Evolutionary conservation across 2,329 filamentous ascomycete genomes (phyloP), one percentile per base, ranked within the genome.

Genomic region (Calonectria montana): DNA sequence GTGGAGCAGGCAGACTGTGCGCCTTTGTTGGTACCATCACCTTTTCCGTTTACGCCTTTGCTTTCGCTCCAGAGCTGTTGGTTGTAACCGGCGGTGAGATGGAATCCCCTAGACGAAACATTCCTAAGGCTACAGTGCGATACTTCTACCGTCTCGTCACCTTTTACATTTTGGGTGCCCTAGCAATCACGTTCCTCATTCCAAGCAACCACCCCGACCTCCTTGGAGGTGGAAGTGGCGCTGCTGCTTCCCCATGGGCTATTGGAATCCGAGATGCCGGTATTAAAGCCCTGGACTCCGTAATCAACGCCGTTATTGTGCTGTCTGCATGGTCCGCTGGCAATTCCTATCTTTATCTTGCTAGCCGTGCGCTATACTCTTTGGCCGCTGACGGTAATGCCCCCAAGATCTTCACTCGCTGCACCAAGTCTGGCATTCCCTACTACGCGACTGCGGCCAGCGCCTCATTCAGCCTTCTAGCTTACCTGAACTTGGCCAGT

Each of bases 261-360:
- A 89, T 91, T 72, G 88, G 87, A 31, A 88, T 90, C 47, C 68
- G 69, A 15, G 65, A 73, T 45, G 86, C 86, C 1, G 86, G 86
- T 1, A 88, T 88, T 64, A 80, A 81, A 7, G 83, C 81, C 0
- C 81, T 88, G 13, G 81, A 83, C 65, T 81, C 81, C 57, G 86
- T 91, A 69, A 85, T 90, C 81, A 91, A 90, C 77, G 88, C 87
- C 3, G 84, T 88, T 12, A 86, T 90, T 29, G 81, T 91, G 4
- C 88, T 88, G 2, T 89, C 88, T 1, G 89, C 89, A 12, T 88
- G 89, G 79, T 90, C 88, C 2, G 87, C 89, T 0, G 89, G 88
- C 4, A 89, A 88, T 75, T 87, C 87, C 0, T 90, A 87, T 76
- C 83, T 90, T 25, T 88, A 87, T 79, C 84, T 86, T 78, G 84